Percentiles rank a stretch among this genome's conserved stretches.
Evolutionary conservation across 179 eudicot species (phyloP).

Genomic region (Corrigiola litoralis): DNA sequence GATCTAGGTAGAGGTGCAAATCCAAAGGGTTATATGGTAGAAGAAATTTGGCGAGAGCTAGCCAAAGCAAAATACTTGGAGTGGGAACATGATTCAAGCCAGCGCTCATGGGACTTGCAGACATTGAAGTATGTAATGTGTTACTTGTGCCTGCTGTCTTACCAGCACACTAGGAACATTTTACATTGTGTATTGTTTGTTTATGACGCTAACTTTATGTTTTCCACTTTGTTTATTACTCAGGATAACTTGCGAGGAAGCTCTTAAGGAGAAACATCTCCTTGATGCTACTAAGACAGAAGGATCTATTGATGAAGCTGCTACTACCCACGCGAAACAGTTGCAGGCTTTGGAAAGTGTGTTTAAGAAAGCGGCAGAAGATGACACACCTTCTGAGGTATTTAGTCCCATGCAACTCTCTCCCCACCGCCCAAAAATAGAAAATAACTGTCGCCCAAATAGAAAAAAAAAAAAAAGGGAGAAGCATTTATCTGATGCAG

Average conservation of each 20-base stretch:
- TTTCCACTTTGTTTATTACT: constrained; percentile 3
- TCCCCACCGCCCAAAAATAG: not conserved
- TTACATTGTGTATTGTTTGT: not conserved
- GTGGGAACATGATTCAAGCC: constrained; percentile 77
- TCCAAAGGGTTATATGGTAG: constrained; percentile 70
- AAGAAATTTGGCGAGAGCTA: constrained; percentile 89
- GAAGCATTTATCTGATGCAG: not conserved
- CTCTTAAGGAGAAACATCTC: constrained; percentile 54
- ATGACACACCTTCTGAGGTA: constrained; percentile 69
- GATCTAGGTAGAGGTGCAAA: constrained; percentile 84
- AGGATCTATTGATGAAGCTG: constrained; percentile 38
- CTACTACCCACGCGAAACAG: constrained; percentile 27
- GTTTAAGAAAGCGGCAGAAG: constrained; percentile 61
- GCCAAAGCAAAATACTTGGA: constrained; percentile 73
- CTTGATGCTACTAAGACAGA: constrained; percentile 33
- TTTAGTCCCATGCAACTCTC: not conserved
- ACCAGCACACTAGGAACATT: not conserved
- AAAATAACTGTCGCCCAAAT: not conserved
- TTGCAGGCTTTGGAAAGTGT: constrained; percentile 48
- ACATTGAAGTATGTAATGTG: constrained; percentile 51
- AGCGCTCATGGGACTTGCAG: constrained; percentile 66
- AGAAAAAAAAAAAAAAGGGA: not conserved
- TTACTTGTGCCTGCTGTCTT: constrained; percentile 1
- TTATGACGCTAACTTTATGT: constrained; percentile 9
- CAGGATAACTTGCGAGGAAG: constrained; percentile 68